phyloP scores from a whole-genome alignment of 768 basidiomycete genomes.

The Tremella yokohamensis region DNA sequence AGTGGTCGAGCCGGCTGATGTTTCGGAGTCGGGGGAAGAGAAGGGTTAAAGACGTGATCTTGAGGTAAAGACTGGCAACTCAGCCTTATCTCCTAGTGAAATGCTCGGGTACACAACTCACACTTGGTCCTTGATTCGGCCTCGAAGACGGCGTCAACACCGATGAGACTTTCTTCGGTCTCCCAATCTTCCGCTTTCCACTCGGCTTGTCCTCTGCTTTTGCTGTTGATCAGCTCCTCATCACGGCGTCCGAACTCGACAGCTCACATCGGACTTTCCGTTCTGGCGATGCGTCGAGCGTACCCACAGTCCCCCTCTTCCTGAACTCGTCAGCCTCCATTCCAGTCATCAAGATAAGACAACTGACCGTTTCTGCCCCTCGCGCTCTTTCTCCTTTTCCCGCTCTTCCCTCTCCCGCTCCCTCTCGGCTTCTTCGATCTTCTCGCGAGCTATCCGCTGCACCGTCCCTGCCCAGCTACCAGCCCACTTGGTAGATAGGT shows the following conservation, averaged over 20 bases:
- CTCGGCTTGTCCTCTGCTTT: background rate
- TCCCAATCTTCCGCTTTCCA: background rate
- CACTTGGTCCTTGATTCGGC: constrained; percentile 26
- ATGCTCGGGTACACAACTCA: constrained; percentile 14
- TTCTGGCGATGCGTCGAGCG: background rate
- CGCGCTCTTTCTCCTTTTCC: constrained; percentile 20
- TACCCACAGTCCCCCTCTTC: constrained; percentile 11
- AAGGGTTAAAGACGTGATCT: constrained; percentile 62
- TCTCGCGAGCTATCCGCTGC: constrained; percentile 31
- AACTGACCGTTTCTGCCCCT: constrained; percentile 43
- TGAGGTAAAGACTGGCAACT: constrained; percentile 34
- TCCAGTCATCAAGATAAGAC: background rate
- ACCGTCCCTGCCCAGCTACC: constrained; percentile 42
- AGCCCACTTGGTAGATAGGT: constrained; percentile 46
- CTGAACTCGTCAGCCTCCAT: constrained; percentile 10
- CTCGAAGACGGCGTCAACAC: background rate
- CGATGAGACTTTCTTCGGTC: background rate
- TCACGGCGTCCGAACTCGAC: background rate
- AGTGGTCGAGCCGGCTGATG: constrained; percentile 59
- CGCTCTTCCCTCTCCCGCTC: constrained; percentile 22
- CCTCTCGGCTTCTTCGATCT: constrained; percentile 35
- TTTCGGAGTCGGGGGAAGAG: constrained; percentile 57
- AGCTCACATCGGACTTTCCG: constrained; percentile 13
- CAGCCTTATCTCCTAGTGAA: background rate
- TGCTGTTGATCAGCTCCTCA: background rate